phyloP scores from a whole-genome alignment of 1,139 yeast species.

The Debaryomyces udenii region DNA sequence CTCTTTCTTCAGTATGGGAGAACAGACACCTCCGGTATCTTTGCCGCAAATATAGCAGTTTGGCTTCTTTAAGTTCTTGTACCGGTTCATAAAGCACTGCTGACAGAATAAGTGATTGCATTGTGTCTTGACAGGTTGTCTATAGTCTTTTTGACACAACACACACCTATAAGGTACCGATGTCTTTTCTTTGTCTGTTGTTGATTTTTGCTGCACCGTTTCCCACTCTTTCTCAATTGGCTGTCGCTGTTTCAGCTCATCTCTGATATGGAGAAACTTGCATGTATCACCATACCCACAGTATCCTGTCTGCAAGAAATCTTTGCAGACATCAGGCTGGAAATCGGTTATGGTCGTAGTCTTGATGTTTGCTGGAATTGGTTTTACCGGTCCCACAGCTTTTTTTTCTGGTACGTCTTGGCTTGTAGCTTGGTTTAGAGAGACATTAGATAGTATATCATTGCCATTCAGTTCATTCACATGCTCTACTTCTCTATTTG shows the following conservation, averaged over 20 bases:
- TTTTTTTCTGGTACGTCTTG: background rate
- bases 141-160: slow-evolving; percentile 61
- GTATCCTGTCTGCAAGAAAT: slow-evolving; percentile 86
- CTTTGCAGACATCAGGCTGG: slow-evolving; percentile 95
- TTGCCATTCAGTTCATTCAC: background rate
- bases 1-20: slow-evolving; percentile 23
- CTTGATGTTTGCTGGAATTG: slow-evolving; percentile 56
- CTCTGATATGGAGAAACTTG: slow-evolving; percentile 88
- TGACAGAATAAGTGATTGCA: slow-evolving; percentile 75
- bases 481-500: slow-evolving; percentile 5
- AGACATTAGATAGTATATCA: slow-evolving; percentile 1
- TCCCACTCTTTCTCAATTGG: slow-evolving; percentile 79
- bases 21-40: slow-evolving; percentile 57
- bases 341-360: slow-evolving; percentile 84
- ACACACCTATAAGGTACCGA: slow-evolving; percentile 65
- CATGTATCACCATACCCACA: slow-evolving; percentile 99
- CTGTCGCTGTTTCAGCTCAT: slow-evolving; percentile 78
- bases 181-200: slow-evolving; percentile 12
- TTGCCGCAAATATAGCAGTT: slow-evolving; percentile 60
- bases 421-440: slow-evolving; percentile 8
- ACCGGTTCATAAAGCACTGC: slow-evolving; percentile 57
- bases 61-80: slow-evolving; percentile 41
- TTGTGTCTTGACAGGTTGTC: slow-evolving; percentile 58
- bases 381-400: slow-evolving; percentile 21
- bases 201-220: slow-evolving; percentile 18